A percentile compares a stretch with the other conserved stretches of the same genome.
Conservation (phyloP, 2,329 filamentous ascomycete genomes). For the Didymella keratinophila region DNA sequence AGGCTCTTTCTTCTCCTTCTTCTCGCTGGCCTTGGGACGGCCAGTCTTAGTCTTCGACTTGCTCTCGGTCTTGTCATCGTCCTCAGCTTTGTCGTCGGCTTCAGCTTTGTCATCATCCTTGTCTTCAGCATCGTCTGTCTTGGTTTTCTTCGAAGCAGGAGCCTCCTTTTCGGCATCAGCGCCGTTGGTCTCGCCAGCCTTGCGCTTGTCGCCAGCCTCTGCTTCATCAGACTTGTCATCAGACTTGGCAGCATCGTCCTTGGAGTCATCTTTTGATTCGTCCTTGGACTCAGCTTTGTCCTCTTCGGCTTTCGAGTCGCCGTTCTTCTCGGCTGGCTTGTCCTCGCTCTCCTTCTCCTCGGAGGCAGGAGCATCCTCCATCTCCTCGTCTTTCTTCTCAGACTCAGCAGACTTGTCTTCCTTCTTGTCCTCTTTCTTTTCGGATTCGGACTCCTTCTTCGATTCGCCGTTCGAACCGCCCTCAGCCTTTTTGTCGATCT, state of each 20-base stretch:
- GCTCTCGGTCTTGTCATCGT: slow-evolving; percentile 32
- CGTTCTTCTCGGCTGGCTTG: slow-evolving; percentile 37
- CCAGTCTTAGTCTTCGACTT: slow-evolving; percentile 50
- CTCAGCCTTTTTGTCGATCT: slow-evolving; percentile 59
- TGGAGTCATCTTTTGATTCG: slow-evolving; percentile 26
- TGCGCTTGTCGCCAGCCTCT: slow-evolving; percentile 49
- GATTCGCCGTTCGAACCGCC: slow-evolving; percentile 47
- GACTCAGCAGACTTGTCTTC: slow-evolving; percentile 34
- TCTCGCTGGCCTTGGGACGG: slow-evolving; percentile 53
- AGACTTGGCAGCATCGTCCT: slow-evolving; percentile 17
- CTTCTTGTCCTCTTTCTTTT: slow-evolving; percentile 46
- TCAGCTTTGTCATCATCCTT: slow-evolving; percentile 42
- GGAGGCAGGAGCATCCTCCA: slow-evolving; percentile 37
- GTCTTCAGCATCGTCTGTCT: slow-evolving; percentile 32
- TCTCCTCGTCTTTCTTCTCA: slow-evolving; percentile 51
- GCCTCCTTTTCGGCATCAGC: slow-evolving; percentile 37
- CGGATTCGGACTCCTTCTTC: slow-evolving; percentile 33
- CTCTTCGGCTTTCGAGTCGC: slow-evolving; percentile 40
- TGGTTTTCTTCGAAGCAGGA: slow-evolving; percentile 34
- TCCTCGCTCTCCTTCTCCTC: slow-evolving; percentile 41
- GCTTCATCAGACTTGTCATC: slow-evolving; percentile 31
- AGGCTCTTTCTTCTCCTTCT: slow-evolving; percentile 52
- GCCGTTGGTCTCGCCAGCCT: slow-evolving; percentile 37
- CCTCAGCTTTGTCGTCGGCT: slow-evolving; percentile 32
- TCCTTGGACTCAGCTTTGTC: slow-evolving; percentile 30